Percentiles rank a stretch among this genome's conserved stretches.
These are phyloP conservation scores for Camelina neglecta DNA, from an alignment of 345 rosid genomes.

Conservation along the genomic window DNA sequence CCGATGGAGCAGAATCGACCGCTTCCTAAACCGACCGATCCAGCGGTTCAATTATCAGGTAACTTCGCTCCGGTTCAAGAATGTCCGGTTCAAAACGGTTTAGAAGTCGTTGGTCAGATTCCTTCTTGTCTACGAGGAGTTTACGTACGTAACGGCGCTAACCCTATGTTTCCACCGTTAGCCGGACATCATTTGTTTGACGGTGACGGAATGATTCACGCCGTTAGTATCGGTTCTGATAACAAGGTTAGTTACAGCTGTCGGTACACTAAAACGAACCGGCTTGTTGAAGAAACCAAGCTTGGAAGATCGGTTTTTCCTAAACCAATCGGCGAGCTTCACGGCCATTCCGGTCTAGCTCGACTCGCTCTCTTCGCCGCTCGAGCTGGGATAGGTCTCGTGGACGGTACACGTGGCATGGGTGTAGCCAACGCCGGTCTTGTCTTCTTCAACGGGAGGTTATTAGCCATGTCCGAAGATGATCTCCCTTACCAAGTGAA, in stretches of 20 bases:
- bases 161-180: constrained; percentile 61
- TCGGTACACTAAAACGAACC: constrained; percentile 66
- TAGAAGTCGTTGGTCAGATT: constrained; percentile 59
- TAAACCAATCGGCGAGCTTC: constrained; percentile 78
- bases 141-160: constrained; percentile 79
- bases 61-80: constrained; percentile 81
- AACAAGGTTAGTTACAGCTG: constrained; percentile 64
- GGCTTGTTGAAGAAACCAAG: constrained; percentile 62
- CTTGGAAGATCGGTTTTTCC: constrained; percentile 69
- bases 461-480: constrained; percentile 84
- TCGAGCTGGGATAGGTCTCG: constrained; percentile 56
- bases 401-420: constrained; percentile 60
- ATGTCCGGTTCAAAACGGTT: constrained; percentile 58
- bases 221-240: constrained; percentile 51
- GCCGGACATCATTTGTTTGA: constrained; percentile 81
- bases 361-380: constrained; percentile 62
- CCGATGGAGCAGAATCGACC: constrained; percentile 45
- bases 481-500: constrained; percentile 74
- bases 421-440: constrained; percentile 84
- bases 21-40: constrained; percentile 38
- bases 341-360: constrained; percentile 72
- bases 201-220: constrained; percentile 92
- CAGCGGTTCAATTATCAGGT: constrained; percentile 56
- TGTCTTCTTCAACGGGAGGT: constrained; percentile 62
- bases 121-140: constrained; percentile 61